These are phyloP conservation scores for Epichloe bromicola DNA, from an alignment of 2,329 filamentous ascomycete species.

Conservation along the genomic window DNA sequence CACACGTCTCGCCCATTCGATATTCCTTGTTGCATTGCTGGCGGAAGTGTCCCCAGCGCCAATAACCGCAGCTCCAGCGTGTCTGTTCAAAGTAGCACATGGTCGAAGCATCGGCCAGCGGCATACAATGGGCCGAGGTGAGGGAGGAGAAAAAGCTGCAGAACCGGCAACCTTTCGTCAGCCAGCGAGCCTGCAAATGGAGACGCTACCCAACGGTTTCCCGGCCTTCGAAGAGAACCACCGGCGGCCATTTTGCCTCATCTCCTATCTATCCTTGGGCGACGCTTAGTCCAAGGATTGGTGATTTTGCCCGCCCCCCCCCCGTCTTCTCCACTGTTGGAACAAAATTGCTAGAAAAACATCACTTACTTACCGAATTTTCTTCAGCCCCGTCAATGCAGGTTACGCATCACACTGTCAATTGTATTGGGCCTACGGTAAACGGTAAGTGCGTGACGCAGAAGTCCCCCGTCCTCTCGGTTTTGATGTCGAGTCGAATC, in stretches of 20 bases:
- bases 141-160: constrained; percentile 7
- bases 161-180: constrained; percentile 8
- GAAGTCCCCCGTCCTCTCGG: neutral
- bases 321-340: neutral
- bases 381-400: neutral
- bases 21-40: constrained; percentile 91
- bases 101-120: constrained; percentile 17
- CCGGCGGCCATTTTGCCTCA: neutral
- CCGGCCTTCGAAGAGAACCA: neutral
- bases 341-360: neutral
- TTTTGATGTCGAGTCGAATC: neutral
- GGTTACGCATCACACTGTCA: neutral
- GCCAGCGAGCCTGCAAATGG: constrained; percentile 9
- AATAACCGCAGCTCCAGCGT: constrained; percentile 75
- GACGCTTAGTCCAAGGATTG: neutral
- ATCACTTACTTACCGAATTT: neutral
- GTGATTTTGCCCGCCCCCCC: neutral
- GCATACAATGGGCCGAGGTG: constrained; percentile 6
- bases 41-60: constrained; percentile 88
- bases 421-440: neutral
- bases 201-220: neutral
- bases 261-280: neutral
- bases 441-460: neutral
- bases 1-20: constrained; percentile 91
- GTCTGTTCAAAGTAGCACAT: constrained; percentile 98